phyloP scores from a whole-genome alignment of 768 basidiomycete genomes.

The Mycena vitilis region DNA sequence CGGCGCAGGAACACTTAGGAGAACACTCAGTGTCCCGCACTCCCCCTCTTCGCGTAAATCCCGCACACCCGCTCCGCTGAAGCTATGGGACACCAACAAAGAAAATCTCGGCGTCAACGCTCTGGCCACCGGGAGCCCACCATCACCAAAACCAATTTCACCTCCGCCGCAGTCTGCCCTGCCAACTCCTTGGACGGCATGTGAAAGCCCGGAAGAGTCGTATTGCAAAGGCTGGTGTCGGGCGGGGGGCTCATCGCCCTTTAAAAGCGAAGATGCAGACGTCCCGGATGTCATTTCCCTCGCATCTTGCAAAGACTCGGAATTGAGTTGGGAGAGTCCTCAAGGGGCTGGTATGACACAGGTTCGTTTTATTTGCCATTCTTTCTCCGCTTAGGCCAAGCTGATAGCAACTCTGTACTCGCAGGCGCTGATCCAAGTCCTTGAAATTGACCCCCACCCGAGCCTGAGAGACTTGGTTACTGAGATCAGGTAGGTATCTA shows the following conservation, averaged over 20 bases:
- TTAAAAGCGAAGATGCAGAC: not conserved
- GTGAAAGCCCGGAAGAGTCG: slow-evolving; percentile 21
- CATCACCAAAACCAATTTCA: not conserved
- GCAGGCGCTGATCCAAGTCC: slow-evolving; percentile 30
- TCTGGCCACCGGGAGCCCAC: not conserved
- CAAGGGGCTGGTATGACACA: slow-evolving; percentile 33
- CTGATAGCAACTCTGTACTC: too few species aligned
- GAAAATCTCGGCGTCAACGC: slow-evolving; percentile 8
- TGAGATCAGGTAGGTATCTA: slow-evolving; percentile 25
- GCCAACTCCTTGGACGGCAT: slow-evolving; percentile 4
- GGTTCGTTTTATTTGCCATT: slow-evolving; percentile 5
- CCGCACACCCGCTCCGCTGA: slow-evolving; percentile 24
- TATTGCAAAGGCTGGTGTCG: slow-evolving; percentile 35
- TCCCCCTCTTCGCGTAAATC: slow-evolving; percentile 12
- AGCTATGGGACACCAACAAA: slow-evolving; percentile 24
- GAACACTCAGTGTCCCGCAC: slow-evolving; percentile 6
- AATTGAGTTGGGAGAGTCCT: slow-evolving; percentile 34
- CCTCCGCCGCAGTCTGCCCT: slow-evolving; percentile 4
- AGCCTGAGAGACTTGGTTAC: slow-evolving; percentile 30
- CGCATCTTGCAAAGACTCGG: slow-evolving; percentile 35
- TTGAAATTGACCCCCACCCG: slow-evolving; percentile 24
- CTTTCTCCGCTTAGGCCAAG: too few species aligned
- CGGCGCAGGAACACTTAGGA: not conserved
- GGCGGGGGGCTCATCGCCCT: not conserved
- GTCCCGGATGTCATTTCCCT: slow-evolving; percentile 28